A percentile compares a stretch with the other conserved stretches of the same genome.
Evolutionary conservation across 371 early-diverging fungal species (phyloP).

Genomic region (Funneliformis caledonium): DNA sequence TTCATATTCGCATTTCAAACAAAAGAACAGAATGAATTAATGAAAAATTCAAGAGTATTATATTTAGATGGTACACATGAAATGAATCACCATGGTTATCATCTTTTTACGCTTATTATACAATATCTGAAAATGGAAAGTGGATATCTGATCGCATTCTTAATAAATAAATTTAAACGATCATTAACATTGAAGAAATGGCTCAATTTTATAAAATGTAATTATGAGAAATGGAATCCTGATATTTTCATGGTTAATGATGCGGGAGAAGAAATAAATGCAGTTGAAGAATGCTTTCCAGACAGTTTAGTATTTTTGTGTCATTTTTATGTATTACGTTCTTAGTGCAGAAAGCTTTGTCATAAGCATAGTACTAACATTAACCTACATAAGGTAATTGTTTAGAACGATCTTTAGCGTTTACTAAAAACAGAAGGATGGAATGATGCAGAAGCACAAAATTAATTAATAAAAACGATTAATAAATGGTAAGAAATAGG

Average conservation of each 20-base stretch:
- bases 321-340: not conserved
- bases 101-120: not conserved
- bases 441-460: not conserved
- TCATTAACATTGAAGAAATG: not conserved
- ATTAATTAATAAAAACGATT: not conserved
- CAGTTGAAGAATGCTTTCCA: not conserved
- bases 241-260: not conserved
- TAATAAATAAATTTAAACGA: not conserved
- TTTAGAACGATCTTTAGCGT: not conserved
- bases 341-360: not conserved
- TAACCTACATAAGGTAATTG: not conserved
- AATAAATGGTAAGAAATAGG: not conserved
- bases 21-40: not conserved
- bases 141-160: not conserved
- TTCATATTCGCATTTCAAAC: not conserved
- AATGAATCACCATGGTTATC: not conserved
- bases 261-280: not conserved
- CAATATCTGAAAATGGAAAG: not conserved
- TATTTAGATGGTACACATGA: not conserved
- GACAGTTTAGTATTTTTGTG: not conserved
- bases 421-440: not conserved
- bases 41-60: not conserved
- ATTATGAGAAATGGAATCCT: not conserved
- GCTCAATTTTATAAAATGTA: not conserved
- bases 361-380: not conserved